Evolutionary conservation across 306 rosid species (phyloP).

Genomic region (Begonia fuchsioides): DNA sequence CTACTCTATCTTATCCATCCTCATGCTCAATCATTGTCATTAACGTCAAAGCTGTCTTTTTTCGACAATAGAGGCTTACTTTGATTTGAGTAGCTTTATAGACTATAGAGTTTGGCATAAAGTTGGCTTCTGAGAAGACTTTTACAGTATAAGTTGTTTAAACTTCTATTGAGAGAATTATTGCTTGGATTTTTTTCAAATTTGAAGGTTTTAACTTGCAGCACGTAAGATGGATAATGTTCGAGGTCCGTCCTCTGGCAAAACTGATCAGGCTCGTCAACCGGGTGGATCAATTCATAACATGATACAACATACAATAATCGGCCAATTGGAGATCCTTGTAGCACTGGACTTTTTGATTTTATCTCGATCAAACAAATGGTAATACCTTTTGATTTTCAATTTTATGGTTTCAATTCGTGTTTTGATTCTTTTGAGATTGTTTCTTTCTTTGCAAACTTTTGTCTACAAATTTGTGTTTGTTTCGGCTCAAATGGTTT

Average conservation of each 20-base stretch:
- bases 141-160: background rate
- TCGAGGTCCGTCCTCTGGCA: slow-evolving; percentile 12
- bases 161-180: background rate
- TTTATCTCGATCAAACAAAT: slow-evolving; percentile 47
- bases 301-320: slow-evolving; percentile 8
- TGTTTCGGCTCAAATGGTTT: no score
- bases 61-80: no score
- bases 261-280: slow-evolving; percentile 8
- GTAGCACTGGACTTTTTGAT: slow-evolving; percentile 54
- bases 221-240: slow-evolving; percentile 8
- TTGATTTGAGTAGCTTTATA: no score
- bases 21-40: background rate
- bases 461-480: no score
- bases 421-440: no score
- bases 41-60: no score
- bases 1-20: background rate
- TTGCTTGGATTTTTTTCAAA: slow-evolving; percentile 7
- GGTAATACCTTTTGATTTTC: slow-evolving; percentile 18
- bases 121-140: background rate
- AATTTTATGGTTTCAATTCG: background rate
- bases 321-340: slow-evolving; percentile 29
- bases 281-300: slow-evolving; percentile 11
- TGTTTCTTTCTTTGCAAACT: no score
- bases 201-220: background rate
- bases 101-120: no score